Conservation (phyloP, 805 yeast species). For the Saccharomyces jurei region DNA sequence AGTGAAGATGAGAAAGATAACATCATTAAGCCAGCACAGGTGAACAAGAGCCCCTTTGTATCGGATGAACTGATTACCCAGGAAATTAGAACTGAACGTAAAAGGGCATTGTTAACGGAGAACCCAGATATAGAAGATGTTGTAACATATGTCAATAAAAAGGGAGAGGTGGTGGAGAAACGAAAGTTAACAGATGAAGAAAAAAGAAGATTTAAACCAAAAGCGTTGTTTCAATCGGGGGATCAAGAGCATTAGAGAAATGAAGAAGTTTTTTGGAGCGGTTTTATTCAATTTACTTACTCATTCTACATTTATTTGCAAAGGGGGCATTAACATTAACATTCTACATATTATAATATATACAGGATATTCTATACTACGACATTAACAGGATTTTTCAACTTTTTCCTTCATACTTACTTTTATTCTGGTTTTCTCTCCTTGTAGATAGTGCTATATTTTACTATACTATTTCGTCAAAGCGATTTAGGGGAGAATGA, state of each 20-base stretch:
- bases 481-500: not conserved
- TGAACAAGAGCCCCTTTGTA: conserved; percentile 14
- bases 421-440: not conserved
- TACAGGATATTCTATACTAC: not conserved
- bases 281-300: not conserved
- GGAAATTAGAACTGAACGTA: conserved; percentile 11
- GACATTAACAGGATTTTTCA: not conserved
- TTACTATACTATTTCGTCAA: not conserved
- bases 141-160: conserved; percentile 29
- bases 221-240: conserved; percentile 19
- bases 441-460: not conserved
- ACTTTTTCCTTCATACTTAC: not conserved
- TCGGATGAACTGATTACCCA: conserved; percentile 5
- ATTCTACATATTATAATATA: not conserved
- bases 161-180: conserved; percentile 26
- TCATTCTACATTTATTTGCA: not conserved
- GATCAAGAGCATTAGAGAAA: not conserved
- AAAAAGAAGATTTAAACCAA: conserved; percentile 23
- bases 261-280: not conserved
- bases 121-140: conserved; percentile 19
- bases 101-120: conserved; percentile 9
- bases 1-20: conserved; percentile 6
- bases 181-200: conserved; percentile 18
- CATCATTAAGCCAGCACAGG: not conserved
- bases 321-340: not conserved